Percentiles rank a stretch among this genome's conserved stretches.
phyloP scores from a whole-genome alignment of 2,329 filamentous ascomycete species.

The Diplodia mutila region DNA sequence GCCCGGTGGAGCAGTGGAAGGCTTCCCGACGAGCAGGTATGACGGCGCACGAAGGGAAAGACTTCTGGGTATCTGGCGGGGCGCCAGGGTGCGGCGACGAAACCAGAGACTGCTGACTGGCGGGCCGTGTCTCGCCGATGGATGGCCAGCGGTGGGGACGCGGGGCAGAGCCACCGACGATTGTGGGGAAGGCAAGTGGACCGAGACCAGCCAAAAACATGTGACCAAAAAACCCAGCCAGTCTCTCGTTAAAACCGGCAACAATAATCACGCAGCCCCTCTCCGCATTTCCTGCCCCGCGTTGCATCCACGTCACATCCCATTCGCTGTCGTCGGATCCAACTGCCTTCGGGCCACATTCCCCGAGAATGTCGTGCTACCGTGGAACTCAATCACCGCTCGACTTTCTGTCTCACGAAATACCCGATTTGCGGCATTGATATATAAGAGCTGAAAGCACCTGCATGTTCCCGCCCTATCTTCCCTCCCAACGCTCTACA shows the following conservation, averaged over 20 bases:
- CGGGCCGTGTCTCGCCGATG: constrained; percentile 15
- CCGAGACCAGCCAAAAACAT: not conserved
- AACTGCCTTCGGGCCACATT: not conserved
- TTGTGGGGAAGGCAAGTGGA: constrained; percentile 7
- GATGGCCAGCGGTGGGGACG: constrained; percentile 1
- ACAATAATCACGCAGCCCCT: not conserved
- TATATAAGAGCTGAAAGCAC: constrained; percentile 21
- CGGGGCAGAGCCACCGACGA: not conserved
- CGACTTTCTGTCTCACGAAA: not conserved
- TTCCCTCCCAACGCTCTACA: not conserved
- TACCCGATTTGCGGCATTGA: not conserved
- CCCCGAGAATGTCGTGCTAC: not conserved
- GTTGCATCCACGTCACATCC: constrained; percentile 1
- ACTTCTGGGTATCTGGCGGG: not conserved
- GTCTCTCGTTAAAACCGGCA: not conserved
- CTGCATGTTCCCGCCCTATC: not conserved
- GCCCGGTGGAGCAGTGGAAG: constrained; percentile 3
- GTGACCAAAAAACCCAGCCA: not conserved
- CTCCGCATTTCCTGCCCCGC: constrained; percentile 23
- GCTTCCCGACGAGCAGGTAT: not conserved
- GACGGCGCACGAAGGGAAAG: not conserved
- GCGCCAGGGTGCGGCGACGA: not conserved
- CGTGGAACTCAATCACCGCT: not conserved
- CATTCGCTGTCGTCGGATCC: not conserved
- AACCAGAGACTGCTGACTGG: not conserved